A percentile compares a stretch with the other conserved stretches of the same genome.
These are phyloP conservation scores for Lyophyllum decastes DNA, from an alignment of 768 basidiomycete genomes.

Conservation along the genomic window DNA sequence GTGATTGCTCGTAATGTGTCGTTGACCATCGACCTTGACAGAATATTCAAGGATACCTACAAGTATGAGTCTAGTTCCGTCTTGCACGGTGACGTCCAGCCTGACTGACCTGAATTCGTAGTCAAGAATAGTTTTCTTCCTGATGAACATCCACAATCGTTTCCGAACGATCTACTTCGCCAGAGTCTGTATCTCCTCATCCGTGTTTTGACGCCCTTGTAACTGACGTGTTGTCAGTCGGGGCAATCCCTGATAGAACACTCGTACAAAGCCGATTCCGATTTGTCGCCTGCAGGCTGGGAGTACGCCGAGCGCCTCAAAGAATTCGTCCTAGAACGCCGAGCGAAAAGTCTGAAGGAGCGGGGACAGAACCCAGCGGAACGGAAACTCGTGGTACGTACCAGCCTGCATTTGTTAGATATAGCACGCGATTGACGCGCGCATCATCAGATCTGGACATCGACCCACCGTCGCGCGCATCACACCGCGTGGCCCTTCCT, in stretches of 20 bases:
- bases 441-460: conserved; percentile 86
- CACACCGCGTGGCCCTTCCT: conserved; percentile 97
- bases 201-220: neutral
- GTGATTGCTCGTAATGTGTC: neutral
- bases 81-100: neutral
- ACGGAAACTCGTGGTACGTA: conserved; percentile 66
- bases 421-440: neutral
- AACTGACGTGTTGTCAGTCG: conserved; percentile 54
- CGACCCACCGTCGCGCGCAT: conserved; percentile 87
- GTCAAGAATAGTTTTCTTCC: conserved; percentile 96
- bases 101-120: conserved; percentile 31
- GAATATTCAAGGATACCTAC: conserved; percentile 89
- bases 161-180: conserved; percentile 97
- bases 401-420: neutral
- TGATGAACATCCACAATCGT: conserved; percentile 98
- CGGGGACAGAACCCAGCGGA: conserved; percentile 63
- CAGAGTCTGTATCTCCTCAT: conserved; percentile 53
- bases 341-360: conserved; percentile 74
- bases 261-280: conserved; percentile 98
- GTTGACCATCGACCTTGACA: neutral
- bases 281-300: conserved; percentile 93
- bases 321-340: conserved; percentile 85
- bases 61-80: conserved; percentile 48
- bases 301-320: conserved; percentile 90
- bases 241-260: conserved; percentile 99